phyloP scores from a whole-genome alignment of 169 alveolate genomes.

The Cryptosporidium sp. region DNA sequence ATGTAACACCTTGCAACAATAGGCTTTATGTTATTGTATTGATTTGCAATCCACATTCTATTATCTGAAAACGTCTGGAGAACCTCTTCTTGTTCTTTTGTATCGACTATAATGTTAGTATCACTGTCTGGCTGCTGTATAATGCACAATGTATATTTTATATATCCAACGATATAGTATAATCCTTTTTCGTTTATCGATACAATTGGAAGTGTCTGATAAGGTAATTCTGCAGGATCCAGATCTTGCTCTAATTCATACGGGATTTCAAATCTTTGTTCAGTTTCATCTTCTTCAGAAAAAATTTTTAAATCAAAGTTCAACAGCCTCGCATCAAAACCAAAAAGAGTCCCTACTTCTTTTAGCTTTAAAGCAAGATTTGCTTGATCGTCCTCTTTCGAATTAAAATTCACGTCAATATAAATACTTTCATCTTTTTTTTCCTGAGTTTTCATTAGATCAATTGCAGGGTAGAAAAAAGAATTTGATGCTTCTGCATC shows the following conservation, averaged over 20 bases:
- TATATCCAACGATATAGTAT: constrained; percentile 89
- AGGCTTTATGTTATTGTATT: constrained; percentile 53
- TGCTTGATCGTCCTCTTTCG: constrained; percentile 68
- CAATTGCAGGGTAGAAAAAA: constrained; percentile 57
- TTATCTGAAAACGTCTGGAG: constrained; percentile 54
- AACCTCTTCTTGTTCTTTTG: constrained; percentile 46
- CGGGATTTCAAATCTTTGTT: constrained; percentile 86
- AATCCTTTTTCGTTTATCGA: constrained; percentile 88
- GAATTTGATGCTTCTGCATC: constrained; percentile 67
- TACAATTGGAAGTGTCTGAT: constrained; percentile 87
- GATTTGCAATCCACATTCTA: constrained; percentile 75
- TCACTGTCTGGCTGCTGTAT: constrained; percentile 73
- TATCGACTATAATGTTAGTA: constrained; percentile 17
- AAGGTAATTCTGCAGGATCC: constrained; percentile 86
- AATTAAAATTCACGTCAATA: constrained; percentile 17
- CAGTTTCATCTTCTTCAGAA: constrained; percentile 71
- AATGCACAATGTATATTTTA: constrained; percentile 86
- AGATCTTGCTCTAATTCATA: constrained; percentile 89
- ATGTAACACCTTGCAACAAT: constrained; percentile 87
- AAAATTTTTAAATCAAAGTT: constrained; percentile 62
- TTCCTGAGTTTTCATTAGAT: constrained; percentile 45
- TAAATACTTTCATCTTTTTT: constrained; percentile 9
- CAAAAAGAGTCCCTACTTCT: constrained; percentile 58
- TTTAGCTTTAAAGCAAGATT: constrained; percentile 62
- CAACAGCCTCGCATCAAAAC: constrained; percentile 69